Base-by-base conservation (phyloP, 2,329 filamentous ascomycete genomes). In the Knufia fluminis region DNA sequence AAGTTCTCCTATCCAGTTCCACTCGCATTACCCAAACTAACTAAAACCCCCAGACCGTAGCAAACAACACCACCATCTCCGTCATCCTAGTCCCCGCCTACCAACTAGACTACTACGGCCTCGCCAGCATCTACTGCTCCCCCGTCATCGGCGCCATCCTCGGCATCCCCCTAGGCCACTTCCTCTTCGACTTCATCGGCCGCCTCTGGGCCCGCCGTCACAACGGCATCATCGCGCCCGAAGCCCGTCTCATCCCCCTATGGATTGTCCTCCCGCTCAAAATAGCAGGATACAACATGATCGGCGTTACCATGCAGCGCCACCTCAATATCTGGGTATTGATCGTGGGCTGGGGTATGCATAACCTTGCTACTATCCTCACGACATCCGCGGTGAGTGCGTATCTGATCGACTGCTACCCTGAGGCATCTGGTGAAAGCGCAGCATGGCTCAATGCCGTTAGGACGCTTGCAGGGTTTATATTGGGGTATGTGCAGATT, bases 61-160 rank as follows among this genome's bases (percentile, higher is more conserved):
- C 72, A 23, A 74, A 77, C 59, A 78, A 78, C 58, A 77, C 74
- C 2, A 77, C 74, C 0, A 67, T 76, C 3, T 66, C 70, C 20
- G 71, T 76, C 7, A 71, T 77, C 46, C 63, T 78, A 3, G 64
- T 66, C 4, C 69, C 69, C 1, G 64, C 72, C 3, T 76, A 77
- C 57, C 63, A 67, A 17, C 75, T 77, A 55, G 68, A 66, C 2
- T 68, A 68, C 1, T 67, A 66, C 32, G 64, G 71, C 40, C 69
- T 77, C 35, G 76, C 70, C 1, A 68, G 67, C 45, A 75, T 79
- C 56, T 79, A 79, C 63, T 76, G 78, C 55, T 71, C 74, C 1
- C 74, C 74, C 1, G 68, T 79, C 16, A 68, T 77, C 2, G 76
- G 70, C 2, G 69, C 72, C 3, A 57, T 76, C 7, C 59, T 79